Evolutionary conservation across 306 rosid species (phyloP), one percentile per base, ranked within the genome.

Genomic region (Casuarina glauca): DNA sequence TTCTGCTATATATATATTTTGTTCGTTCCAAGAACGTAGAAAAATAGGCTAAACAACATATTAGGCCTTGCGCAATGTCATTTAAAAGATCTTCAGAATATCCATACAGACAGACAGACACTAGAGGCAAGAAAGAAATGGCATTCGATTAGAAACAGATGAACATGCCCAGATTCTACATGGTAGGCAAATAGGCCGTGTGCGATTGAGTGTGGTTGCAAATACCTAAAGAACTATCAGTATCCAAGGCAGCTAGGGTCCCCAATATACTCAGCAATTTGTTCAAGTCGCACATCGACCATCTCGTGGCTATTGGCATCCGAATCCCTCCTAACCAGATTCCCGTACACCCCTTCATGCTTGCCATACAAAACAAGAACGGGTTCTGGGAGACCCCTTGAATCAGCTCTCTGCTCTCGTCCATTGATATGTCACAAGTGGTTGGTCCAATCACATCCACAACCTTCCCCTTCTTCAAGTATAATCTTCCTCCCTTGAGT

Each of bases 261-360:
- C 58, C 98, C 98, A 1, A 89, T 75, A 63, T 80, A 94, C 82
- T 94, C 97, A 2, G 98, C 97, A 78, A 94, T 86, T 66, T 94
- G 93, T 71, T 89, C 93, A 32, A 94, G 88, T 39, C 64, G 82
- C 81, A 94, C 95, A 75, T 76, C 83, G 54, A 85, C 83, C 82
- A 89, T 76, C 41, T 78, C 87, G 66, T 92, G 97, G 57, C 88
- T 87, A 80, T 94, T 96, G 12, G 89, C 93, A 88, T 94, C 97
- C 51, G 81, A 85, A 87, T 94, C 97, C 90, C 51, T 90, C 84
- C 88, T 96, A 69, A 92, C 87, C 45, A 94, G 92, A 76, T 70
- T 89, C 70, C 98, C 98, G 69, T 71, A 94, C 7, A 80, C 85
- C 11, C 98, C 97, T 76, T 89, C 88, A 75, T 90, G 91, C 86